Base-by-base conservation (phyloP, 371 early-diverging fungal genomes). In the Mortierella sp. region DNA sequence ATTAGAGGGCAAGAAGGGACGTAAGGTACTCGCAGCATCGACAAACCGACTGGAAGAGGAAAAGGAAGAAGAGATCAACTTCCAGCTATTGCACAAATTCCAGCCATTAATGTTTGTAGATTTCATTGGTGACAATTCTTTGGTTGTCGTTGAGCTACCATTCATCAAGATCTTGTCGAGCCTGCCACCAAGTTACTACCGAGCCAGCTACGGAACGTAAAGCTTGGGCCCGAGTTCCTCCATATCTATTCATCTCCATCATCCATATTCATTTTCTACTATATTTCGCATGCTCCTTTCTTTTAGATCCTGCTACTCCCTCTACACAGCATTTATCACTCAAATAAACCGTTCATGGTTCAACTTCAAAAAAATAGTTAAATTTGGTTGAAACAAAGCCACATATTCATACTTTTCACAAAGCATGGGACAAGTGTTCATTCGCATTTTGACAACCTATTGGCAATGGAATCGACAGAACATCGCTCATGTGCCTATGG, bases 91-190 rank as follows among this genome's bases (percentile, higher is more conserved):
- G n/a, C 87, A 89, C 80, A 90, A 94, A 73, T 97, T 93, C 87
- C 93, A 94, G 70, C 93, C 93, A 54, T 83, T 96, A 68, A 89
- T 97, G 90, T 90, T 83, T 72, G 88, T 91, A 70, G 92, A 88
- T 64, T 95, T 93, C 73, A 59, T 94, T 43, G 93, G 85, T 47
- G 84, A 84, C 35, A 86, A 93, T 80, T 92, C 94, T 68, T 86
- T 96, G 87, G 92, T 94, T 0, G 92, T 94, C 54, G 91, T 96
- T 24, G 97, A 97, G 85, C 87, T 96, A 76, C 96, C 97, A 18
- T 90, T 92, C 78, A 86, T 92, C 77, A 90, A 91, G 65, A 93
- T 96, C 45, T 83, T 95, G 67, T 91, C 92, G 68, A 90, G 88
- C 52, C 73, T 97, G 72, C 96, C 96, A 51, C 90, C 92, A 51